phyloP scores from a whole-genome alignment of 2,329 filamentous ascomycete genomes.

The Neofusicoccum ribis region DNA sequence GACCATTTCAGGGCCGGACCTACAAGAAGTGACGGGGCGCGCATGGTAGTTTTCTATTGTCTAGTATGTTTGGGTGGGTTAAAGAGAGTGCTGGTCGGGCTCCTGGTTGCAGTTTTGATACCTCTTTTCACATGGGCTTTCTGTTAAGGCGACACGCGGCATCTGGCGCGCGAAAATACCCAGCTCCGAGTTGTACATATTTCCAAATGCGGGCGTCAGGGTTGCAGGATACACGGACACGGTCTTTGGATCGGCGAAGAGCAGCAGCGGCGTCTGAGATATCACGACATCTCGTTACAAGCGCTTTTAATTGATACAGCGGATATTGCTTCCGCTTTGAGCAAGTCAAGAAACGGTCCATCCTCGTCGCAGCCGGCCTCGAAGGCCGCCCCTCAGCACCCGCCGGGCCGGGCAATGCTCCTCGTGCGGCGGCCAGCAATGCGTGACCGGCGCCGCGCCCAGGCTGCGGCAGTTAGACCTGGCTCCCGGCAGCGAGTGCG shows the following conservation, averaged over 20 bases:
- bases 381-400: not conserved
- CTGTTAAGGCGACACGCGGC: constrained; percentile 1
- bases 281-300: constrained; percentile 6
- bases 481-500: not conserved
- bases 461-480: not conserved
- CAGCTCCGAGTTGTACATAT: constrained; percentile 13
- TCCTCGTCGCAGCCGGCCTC: not conserved
- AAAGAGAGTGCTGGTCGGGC: not conserved
- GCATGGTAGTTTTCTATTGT: not conserved
- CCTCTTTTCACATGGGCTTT: constrained; percentile 1
- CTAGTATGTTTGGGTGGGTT: not conserved
- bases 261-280: constrained; percentile 7
- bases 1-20: not conserved
- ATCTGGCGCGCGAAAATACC: constrained; percentile 7
- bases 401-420: not conserved
- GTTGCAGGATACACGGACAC: constrained; percentile 2
- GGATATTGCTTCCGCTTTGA: not conserved
- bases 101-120: constrained; percentile 9
- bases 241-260: not conserved
- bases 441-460: not conserved
- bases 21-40: not conserved
- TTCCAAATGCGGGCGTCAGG: constrained; percentile 1
- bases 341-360: not conserved
- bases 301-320: not conserved
- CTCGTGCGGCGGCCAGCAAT: not conserved